Evolutionary conservation across 345 rosid species (phyloP).

Genomic region (Sisymbrium altissimum): DNA sequence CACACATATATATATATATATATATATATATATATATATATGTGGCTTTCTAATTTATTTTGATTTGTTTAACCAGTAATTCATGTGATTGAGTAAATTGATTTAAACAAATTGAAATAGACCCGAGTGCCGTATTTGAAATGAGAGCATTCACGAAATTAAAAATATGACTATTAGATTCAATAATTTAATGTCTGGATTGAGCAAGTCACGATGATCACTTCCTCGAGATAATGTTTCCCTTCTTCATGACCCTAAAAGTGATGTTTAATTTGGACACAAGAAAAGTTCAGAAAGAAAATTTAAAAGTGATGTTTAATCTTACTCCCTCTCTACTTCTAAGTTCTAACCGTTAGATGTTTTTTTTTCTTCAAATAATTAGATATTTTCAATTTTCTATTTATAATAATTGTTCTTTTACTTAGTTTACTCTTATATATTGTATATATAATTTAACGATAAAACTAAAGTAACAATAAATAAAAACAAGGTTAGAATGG

Average conservation of each 20-base stretch:
- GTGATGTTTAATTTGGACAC: conserved; percentile 8
- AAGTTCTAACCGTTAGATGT: background rate
- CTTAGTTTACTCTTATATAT: background rate
- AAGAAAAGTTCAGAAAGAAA: background rate
- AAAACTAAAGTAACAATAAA: background rate
- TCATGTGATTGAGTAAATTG: background rate
- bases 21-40: background rate
- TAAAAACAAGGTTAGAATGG: background rate
- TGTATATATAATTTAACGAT: background rate
- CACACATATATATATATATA: too few relatives aligned
- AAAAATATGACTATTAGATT: background rate
- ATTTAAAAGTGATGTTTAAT: background rate
- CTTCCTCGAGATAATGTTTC: conserved; percentile 40
- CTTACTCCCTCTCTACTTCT: background rate
- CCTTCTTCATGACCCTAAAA: conserved; percentile 16
- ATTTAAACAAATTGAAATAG: background rate
- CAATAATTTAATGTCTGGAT: conserved; percentile 29
- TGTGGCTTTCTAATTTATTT: background rate
- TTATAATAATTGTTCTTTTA: background rate
- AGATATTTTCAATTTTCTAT: background rate
- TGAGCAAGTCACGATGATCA: conserved; percentile 35
- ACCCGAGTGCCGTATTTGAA: background rate
- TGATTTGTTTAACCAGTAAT: background rate
- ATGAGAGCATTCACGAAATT: background rate
- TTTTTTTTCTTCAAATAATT: background rate